Percentiles rank a stretch among this genome's conserved stretches.
Conservation (phyloP, 495 filamentous ascomycete genomes). For the Neurospora sp. region DNA sequence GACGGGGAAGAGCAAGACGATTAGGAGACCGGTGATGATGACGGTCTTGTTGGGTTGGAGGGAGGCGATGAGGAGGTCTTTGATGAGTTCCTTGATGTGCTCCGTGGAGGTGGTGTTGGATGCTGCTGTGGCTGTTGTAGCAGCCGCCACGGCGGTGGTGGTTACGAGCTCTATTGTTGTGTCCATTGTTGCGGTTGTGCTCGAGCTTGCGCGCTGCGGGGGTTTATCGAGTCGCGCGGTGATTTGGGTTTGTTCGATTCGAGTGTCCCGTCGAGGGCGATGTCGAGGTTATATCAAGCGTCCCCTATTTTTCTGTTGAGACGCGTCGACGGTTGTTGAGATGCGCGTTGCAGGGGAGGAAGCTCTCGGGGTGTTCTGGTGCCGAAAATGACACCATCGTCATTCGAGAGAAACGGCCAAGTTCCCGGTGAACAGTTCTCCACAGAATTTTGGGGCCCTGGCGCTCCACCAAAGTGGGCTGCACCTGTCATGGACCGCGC, state of each 20-base stretch:
- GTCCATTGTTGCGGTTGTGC: neutral
- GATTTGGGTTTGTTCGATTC: too few species aligned
- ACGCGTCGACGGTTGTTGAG: neutral
- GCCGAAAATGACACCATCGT: slow-evolving; percentile 10
- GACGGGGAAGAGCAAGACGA: slow-evolving; percentile 64
- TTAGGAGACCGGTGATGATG: slow-evolving; percentile 53
- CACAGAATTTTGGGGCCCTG: neutral
- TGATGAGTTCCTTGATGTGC: slow-evolving; percentile 10
- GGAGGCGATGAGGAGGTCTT: slow-evolving; percentile 29
- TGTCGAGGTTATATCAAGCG: neutral
- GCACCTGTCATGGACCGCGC: neutral
- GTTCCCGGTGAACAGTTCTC: neutral
- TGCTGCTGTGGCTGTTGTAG: neutral
- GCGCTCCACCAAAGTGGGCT: neutral
- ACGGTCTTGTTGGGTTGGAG: slow-evolving; percentile 43
- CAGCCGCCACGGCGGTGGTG: slow-evolving; percentile 8
- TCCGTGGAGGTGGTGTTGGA: slow-evolving; percentile 1
- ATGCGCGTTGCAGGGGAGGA: neutral
- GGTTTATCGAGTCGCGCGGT: too few species aligned
- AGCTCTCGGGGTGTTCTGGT: neutral
- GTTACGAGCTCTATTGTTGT: neutral
- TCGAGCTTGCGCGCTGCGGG: neutral
- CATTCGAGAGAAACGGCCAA: slow-evolving; percentile 4
- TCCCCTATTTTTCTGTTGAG: neutral
- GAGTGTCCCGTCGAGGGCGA: too few species aligned